phyloP scores from a whole-genome alignment of 257 asterid species.

The Capsicum chinense region DNA sequence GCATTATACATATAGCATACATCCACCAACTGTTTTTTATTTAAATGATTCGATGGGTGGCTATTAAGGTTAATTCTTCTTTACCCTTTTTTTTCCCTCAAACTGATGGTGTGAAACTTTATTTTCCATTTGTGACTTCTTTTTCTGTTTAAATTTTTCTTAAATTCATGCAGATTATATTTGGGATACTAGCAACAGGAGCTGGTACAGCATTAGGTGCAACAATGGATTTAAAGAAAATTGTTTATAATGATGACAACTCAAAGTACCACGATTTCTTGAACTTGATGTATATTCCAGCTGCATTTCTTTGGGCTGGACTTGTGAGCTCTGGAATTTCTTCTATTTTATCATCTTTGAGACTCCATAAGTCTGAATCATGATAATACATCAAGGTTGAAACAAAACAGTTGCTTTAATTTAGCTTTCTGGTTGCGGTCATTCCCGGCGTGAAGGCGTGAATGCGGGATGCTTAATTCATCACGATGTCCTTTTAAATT shows the following conservation, averaged over 20 bases:
- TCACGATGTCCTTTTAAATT: accelerated
- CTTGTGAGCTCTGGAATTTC: slow-evolving; percentile 9
- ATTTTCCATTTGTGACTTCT: no score
- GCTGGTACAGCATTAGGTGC: slow-evolving; percentile 37
- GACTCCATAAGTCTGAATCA: background rate
- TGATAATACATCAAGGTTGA: background rate
- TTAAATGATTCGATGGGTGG: no score
- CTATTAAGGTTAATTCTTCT: no score
- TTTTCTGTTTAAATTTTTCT: background rate
- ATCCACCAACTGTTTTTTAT: no score
- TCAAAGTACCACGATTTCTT: slow-evolving; percentile 14
- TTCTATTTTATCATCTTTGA: slow-evolving; percentile 27
- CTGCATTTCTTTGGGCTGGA: slow-evolving; percentile 27
- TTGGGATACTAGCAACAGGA: slow-evolving; percentile 30
- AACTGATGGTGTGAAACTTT: no score
- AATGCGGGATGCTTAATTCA: background rate
- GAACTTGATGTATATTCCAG: slow-evolving; percentile 25
- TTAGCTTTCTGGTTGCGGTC: no score
- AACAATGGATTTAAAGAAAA: slow-evolving; percentile 26
- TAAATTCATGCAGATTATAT: slow-evolving; percentile 18
- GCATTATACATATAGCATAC: no score
- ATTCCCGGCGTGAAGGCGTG: background rate
- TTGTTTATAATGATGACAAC: background rate
- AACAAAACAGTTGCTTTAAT: background rate
- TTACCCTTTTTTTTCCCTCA: no score